A percentile compares a stretch with the other conserved stretches of the same genome.
phyloP scores from a whole-genome alignment of 257 asterid genomes.

The Salvia miltiorrhiza region DNA sequence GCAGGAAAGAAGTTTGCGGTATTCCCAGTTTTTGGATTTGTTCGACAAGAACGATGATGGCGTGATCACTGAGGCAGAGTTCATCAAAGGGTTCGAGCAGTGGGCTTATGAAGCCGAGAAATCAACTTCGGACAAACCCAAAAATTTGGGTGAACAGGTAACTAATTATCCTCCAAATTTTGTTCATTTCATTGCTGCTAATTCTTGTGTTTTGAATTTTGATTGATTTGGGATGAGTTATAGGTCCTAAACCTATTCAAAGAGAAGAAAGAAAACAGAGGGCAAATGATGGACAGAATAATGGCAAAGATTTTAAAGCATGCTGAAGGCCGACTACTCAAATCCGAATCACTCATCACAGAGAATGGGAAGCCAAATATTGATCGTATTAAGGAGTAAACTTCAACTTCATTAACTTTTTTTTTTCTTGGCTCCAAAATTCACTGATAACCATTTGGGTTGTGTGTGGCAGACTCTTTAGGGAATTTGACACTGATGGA shows the following conservation, averaged over 20 bases:
- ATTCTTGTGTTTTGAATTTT: background rate
- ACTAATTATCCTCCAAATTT: background rate
- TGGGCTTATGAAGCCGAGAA: constrained; percentile 37
- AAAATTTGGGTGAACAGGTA: constrained; percentile 38
- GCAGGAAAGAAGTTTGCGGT: constrained; percentile 53
- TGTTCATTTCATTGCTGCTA: background rate
- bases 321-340: constrained; percentile 37
- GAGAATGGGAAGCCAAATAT: constrained; percentile 48
- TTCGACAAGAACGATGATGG: constrained; percentile 30
- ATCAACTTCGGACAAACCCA: constrained; percentile 6
- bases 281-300: constrained; percentile 22
- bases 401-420: background rate
- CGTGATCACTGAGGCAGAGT: constrained; percentile 35
- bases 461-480: constrained; percentile 41
- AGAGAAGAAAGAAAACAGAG: constrained; percentile 32
- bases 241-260: constrained; percentile 23
- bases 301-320: constrained; percentile 47
- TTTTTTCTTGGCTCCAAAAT: background rate
- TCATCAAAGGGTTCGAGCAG: constrained; percentile 38
- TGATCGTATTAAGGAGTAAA: constrained; percentile 38
- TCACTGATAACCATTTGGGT: background rate
- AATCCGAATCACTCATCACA: constrained; percentile 37
- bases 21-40: constrained; percentile 38
- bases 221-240: constrained; percentile 16
- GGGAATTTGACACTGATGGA: constrained; percentile 26